A percentile compares a stretch with the other conserved stretches of the same genome.
Evolutionary conservation across 345 rosid species (phyloP).

Genomic region (Durio zibethinus): DNA sequence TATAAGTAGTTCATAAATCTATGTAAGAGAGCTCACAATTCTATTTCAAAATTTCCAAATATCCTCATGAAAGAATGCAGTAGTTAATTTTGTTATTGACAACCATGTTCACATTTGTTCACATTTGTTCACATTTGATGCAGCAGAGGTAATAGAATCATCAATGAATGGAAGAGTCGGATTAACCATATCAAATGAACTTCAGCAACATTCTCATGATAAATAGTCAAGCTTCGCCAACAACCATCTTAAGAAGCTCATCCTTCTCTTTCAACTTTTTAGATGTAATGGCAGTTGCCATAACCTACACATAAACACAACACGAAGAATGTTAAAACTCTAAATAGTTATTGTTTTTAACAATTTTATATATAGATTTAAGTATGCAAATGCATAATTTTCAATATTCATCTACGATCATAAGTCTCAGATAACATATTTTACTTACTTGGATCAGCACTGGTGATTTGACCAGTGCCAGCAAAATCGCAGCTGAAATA

Average conservation of each 20-base stretch:
- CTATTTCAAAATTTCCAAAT: neutral
- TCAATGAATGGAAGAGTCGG: neutral
- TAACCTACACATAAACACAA: slow-evolving; percentile 24
- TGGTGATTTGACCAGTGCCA: slow-evolving; percentile 38
- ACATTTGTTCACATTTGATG: too few species aligned
- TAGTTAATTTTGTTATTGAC: too few species aligned
- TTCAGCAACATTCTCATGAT: neutral
- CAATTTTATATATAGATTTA: neutral
- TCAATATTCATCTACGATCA: neutral
- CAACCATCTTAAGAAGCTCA: neutral
- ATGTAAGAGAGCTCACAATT: neutral
- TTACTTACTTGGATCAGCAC: slow-evolving; percentile 50
- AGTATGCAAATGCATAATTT: neutral
- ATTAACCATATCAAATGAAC: neutral
- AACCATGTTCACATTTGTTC: too few species aligned
- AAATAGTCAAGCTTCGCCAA: neutral
- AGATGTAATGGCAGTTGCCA: slow-evolving; percentile 24
- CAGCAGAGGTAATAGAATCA: too few species aligned
- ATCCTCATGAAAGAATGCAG: neutral
- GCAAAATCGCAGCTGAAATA: slow-evolving; percentile 48
- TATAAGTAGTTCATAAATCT: neutral
- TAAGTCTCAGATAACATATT: neutral
- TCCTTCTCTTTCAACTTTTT: slow-evolving; percentile 3
- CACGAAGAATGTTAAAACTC: neutral
- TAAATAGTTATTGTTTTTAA: neutral